Conservation (phyloP, 2,329 filamentous ascomycete genomes). For the Monilinia laxa region DNA sequence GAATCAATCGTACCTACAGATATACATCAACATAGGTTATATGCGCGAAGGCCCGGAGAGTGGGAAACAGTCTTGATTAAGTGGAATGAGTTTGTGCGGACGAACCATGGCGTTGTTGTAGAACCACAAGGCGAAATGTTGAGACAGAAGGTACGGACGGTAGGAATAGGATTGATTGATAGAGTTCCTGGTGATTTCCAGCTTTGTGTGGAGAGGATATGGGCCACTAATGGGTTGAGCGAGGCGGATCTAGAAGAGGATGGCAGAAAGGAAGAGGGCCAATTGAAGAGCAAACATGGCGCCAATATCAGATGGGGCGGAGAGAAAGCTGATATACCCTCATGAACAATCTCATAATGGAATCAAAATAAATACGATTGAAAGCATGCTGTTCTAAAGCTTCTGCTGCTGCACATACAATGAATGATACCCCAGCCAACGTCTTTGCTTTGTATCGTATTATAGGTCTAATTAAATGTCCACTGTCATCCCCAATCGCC, state of each 20-base stretch:
- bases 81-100: slow-evolving; percentile 91
- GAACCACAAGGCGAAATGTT: slow-evolving; percentile 92
- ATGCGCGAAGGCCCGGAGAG: slow-evolving; percentile 71
- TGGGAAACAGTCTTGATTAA: slow-evolving; percentile 96
- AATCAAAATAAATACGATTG: neutral
- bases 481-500: neutral
- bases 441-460: neutral
- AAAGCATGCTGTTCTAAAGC: neutral
- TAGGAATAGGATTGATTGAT: slow-evolving; percentile 89
- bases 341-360: neutral
- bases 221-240: slow-evolving; percentile 71
- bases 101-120: slow-evolving; percentile 86
- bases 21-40: slow-evolving; percentile 89
- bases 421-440: neutral
- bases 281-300: slow-evolving; percentile 46
- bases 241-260: slow-evolving; percentile 34
- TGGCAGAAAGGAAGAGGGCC: slow-evolving; percentile 41
- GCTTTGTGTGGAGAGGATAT: slow-evolving; percentile 79
- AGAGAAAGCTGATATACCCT: neutral
- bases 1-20: slow-evolving; percentile 94
- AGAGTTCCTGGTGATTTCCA: slow-evolving; percentile 86
- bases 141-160: slow-evolving; percentile 77
- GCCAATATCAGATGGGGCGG: slow-evolving; percentile 46
- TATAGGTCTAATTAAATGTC: neutral
- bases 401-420: neutral